Percentiles rank a stretch among this genome's conserved stretches.
Evolutionary conservation across 768 basidiomycete species (phyloP).

Genomic region (Kwoniella sp.): DNA sequence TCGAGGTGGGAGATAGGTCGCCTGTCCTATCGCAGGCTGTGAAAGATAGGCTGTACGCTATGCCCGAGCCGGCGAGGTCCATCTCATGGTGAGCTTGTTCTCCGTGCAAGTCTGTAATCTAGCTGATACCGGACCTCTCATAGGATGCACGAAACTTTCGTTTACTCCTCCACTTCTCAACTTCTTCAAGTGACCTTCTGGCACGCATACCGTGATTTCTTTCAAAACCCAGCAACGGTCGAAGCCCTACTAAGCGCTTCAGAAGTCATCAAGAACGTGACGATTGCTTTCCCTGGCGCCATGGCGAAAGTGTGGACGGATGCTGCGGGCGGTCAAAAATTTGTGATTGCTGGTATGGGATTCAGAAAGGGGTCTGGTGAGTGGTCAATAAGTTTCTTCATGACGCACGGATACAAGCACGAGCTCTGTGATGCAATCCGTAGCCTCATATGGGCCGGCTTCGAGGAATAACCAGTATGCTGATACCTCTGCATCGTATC

Average conservation of each 20-base stretch:
- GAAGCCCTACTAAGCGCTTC: constrained; percentile 70
- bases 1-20: constrained; percentile 38
- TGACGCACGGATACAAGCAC: too few relatives aligned
- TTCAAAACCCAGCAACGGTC: constrained; percentile 59
- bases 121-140: too few relatives aligned
- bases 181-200: constrained; percentile 94
- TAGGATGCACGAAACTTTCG: constrained; percentile 93
- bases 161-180: constrained; percentile 72
- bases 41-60: constrained; percentile 31
- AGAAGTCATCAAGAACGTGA: constrained; percentile 93
- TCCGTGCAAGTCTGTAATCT: too few relatives aligned
- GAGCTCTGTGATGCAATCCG: too few relatives aligned
- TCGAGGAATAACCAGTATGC: constrained; percentile 16
- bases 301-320: constrained; percentile 77
- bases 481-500: constrained; percentile 64
- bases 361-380: constrained; percentile 48
- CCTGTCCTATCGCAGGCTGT: constrained; percentile 22
- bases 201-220: constrained; percentile 86
- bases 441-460: not conserved
- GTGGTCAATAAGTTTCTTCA: constrained; percentile 17
- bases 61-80: constrained; percentile 47
- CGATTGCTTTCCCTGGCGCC: constrained; percentile 77
- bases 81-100: constrained; percentile 51
- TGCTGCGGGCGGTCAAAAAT: constrained; percentile 61
- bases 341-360: constrained; percentile 84